phyloP scores from a whole-genome alignment of 768 basidiomycete genomes.

The Candolleomyces eurysporus region DNA sequence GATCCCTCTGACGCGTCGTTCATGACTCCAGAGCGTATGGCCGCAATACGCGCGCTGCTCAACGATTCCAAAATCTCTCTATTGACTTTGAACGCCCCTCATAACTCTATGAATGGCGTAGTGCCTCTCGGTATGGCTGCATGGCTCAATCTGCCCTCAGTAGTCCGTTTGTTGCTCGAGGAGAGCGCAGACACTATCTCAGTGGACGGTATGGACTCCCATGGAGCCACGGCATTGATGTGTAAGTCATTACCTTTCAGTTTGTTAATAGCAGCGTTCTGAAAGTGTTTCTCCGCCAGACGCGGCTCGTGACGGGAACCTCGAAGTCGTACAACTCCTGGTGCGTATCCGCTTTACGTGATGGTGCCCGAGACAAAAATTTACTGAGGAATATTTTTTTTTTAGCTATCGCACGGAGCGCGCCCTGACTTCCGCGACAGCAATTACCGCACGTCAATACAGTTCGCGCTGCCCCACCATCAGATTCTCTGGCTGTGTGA shows the following conservation, averaged over 20 bases:
- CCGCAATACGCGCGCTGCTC: conserved; percentile 54
- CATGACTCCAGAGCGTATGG: conserved; percentile 54
- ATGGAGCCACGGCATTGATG: conserved; percentile 81
- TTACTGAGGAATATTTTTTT: conserved; percentile 1
- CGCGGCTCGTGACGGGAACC: conserved; percentile 70
- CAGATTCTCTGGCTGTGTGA: conserved; percentile 72
- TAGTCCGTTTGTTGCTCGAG: conserved; percentile 64
- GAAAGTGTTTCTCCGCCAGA: conserved; percentile 42
- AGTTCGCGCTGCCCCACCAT: conserved; percentile 63
- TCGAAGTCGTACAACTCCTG: conserved; percentile 64
- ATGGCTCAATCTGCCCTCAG: conserved; percentile 65
- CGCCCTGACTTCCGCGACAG: conserved; percentile 71
- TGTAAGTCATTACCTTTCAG: conserved; percentile 48
- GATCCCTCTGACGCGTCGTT: conserved; percentile 73
- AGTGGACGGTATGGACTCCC: conserved; percentile 71
- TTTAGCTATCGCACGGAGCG: conserved; percentile 65
- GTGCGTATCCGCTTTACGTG: conserved; percentile 37
- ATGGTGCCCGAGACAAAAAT: not conserved
- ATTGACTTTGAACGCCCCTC: conserved; percentile 72
- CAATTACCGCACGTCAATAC: conserved; percentile 69
- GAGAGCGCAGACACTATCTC: conserved; percentile 59
- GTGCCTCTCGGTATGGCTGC: conserved; percentile 78
- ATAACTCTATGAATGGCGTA: conserved; percentile 66
- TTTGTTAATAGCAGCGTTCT: conserved; percentile 16
- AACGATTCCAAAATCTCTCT: conserved; percentile 59